phyloP scores from a whole-genome alignment of 192 early-diverging fungal species.

The Backusella morwellensis region DNA sequence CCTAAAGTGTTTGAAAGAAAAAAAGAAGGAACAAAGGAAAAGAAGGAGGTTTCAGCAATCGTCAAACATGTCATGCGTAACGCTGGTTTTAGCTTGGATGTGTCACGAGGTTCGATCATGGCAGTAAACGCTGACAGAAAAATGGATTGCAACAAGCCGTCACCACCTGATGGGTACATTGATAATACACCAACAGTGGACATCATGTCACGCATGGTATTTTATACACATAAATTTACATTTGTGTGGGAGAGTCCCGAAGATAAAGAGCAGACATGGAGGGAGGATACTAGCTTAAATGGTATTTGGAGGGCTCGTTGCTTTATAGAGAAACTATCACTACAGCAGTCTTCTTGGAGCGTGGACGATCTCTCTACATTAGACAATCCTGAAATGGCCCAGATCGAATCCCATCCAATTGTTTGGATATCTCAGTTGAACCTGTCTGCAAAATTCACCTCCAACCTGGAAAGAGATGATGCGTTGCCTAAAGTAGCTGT shows the following conservation, averaged over 20 bases:
- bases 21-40: not conserved
- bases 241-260: not conserved
- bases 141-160: not conserved
- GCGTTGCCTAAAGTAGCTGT: not conserved
- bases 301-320: not conserved
- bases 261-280: not conserved
- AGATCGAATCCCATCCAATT: not conserved
- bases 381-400: not conserved
- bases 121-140: not conserved
- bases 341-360: not conserved
- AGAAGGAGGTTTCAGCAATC: not conserved
- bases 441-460: not conserved
- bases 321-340: not conserved
- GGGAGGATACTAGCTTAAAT: not conserved
- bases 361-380: not conserved
- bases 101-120: not conserved
- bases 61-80: not conserved
- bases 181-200: not conserved
- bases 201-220: not conserved
- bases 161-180: not conserved
- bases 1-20: not conserved
- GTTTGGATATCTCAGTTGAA: constrained; percentile 3
- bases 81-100: not conserved
- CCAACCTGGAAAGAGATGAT: not conserved
- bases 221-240: not conserved